These are phyloP conservation scores for Citropsis articulata DNA, from an alignment of 345 rosid genomes.

Conservation along the genomic window DNA sequence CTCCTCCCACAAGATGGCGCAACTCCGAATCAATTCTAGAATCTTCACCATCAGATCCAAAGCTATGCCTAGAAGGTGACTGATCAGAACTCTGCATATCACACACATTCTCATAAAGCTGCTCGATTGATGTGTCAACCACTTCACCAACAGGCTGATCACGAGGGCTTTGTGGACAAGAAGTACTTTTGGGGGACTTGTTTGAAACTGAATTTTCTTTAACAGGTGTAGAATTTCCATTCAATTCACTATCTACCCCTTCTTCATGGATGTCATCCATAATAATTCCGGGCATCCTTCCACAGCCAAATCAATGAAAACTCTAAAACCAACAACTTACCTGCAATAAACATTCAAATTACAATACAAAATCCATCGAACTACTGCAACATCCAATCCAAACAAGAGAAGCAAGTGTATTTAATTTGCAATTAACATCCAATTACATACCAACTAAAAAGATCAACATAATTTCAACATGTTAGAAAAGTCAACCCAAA, in stretches of 20 bases:
- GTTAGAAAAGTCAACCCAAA: not conserved
- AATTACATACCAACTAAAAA: not conserved
- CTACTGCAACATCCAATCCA: conserved; percentile 27
- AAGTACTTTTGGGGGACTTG: conserved; percentile 30
- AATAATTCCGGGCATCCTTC: conserved; percentile 52
- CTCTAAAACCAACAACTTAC: conserved; percentile 19
- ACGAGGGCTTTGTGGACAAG: conserved; percentile 32
- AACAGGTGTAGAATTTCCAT: conserved; percentile 28
- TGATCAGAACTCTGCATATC: conserved; percentile 88
- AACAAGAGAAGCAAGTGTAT: conserved; percentile 11
- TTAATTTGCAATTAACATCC: not conserved
- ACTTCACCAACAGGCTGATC: conserved; percentile 29
- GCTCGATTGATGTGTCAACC: conserved; percentile 59
- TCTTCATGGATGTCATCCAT: conserved; percentile 48
- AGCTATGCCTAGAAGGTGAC: conserved; percentile 76
- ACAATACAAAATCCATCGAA: conserved; percentile 16
- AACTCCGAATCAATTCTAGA: conserved; percentile 86
- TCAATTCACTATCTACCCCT: conserved; percentile 26
- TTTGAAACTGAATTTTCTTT: conserved; percentile 40
- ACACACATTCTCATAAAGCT: conserved; percentile 76
- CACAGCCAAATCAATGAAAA: conserved; percentile 25
- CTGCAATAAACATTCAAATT: conserved; percentile 19
- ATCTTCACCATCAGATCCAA: conserved; percentile 76
- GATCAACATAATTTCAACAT: not conserved
- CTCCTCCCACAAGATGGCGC: conserved; percentile 68